Base-by-base conservation (phyloP, 768 basidiomycete species). In the Pleurotus giganteus region DNA sequence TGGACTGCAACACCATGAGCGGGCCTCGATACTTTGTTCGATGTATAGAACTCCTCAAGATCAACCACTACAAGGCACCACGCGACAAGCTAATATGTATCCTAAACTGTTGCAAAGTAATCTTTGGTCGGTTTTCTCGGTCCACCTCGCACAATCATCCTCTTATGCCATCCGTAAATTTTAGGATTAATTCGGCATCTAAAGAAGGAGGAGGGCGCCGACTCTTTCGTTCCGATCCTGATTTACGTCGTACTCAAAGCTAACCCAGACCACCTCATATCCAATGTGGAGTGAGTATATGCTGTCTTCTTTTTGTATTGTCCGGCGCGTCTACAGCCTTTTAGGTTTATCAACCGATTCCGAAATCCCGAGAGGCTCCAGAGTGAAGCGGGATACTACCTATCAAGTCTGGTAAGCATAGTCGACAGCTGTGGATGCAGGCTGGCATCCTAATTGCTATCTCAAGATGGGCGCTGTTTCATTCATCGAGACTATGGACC, bases 1-100 rank as follows among this genome's bases (percentile, higher is more conserved):
- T n/a, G n/a, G n/a, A n/a, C n/a, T n/a, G n/a, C n/a, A n/a, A n/a
- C n/a, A n/a, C n/a, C n/a, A n/a, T n/a, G n/a, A n/a, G n/a, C n/a
- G n/a, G n/a, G n/a, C n/a, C n/a, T n/a, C n/a, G n/a, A n/a, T n/a
- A 59, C 45, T 21, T 32, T 44, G 36, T 13, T 31, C 34, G 11
- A 26, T 29, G 28, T 32, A 64, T 28, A 93, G 97, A 99, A 69
- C 76, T 99, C 39, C 70, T 94, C 61, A 98, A 98, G 78, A 88
- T 99, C 58, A 98, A 97, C 64, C 94, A 98, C 66, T 99, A 98
- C 76, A 98, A 98, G 69, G 97, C 97, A 8, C 97, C 97, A 6
- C 81, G 97, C 39, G 97, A 99, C 71, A 99, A 99, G 72, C 75
- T 98, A 49, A 98, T 99, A 53, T 98, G 97, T 69, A 89, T 98